A percentile compares a stretch with the other conserved stretches of the same genome.
Evolutionary conservation across 208 protist genomes (phyloP).

Genomic region (Trypanosoma theileri): DNA sequence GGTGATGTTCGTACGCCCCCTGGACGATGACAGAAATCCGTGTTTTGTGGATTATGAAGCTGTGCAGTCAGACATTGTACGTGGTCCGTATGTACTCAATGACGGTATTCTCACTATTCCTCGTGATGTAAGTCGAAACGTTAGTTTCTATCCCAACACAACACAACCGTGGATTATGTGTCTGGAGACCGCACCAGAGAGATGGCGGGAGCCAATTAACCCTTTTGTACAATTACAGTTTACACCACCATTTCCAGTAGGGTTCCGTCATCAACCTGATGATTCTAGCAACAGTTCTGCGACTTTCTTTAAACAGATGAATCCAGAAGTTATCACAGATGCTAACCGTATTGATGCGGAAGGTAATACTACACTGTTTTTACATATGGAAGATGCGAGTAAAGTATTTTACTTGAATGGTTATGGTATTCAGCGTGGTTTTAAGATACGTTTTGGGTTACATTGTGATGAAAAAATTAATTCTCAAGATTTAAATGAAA

Average conservation of each 20-base stretch:
- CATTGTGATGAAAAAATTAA: conserved; percentile 42
- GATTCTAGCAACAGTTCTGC: conserved; percentile 68
- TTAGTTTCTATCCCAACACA: conserved; percentile 44
- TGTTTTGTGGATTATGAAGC: conserved; percentile 68
- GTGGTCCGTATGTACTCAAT: conserved; percentile 60
- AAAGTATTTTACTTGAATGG: conserved; percentile 72
- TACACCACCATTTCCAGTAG: conserved; percentile 42
- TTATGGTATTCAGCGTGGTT: conserved; percentile 64
- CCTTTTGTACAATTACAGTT: conserved; percentile 67
- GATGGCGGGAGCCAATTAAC: conserved; percentile 53
- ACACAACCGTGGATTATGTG: conserved; percentile 79
- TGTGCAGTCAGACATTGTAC: conserved; percentile 31
- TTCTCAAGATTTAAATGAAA: conserved; percentile 5
- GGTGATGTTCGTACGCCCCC: conserved; percentile 68
- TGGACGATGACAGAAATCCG: conserved; percentile 61
- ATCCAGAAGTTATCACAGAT: conserved; percentile 3
- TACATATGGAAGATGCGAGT: conserved; percentile 51
- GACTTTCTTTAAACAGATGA: conserved; percentile 32
- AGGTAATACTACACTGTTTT: conserved; percentile 56
- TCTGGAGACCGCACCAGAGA: conserved; percentile 56
- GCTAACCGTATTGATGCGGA: conserved; percentile 38
- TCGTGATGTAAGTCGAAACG: conserved; percentile 30
- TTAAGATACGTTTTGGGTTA: conserved; percentile 59
- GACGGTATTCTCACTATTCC: conserved; percentile 60
- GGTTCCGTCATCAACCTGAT: conserved; percentile 54